A percentile compares a stretch with the other conserved stretches of the same genome.
phyloP scores from a whole-genome alignment of 140 eudicot species.

The Erigeron philadelphicus region DNA sequence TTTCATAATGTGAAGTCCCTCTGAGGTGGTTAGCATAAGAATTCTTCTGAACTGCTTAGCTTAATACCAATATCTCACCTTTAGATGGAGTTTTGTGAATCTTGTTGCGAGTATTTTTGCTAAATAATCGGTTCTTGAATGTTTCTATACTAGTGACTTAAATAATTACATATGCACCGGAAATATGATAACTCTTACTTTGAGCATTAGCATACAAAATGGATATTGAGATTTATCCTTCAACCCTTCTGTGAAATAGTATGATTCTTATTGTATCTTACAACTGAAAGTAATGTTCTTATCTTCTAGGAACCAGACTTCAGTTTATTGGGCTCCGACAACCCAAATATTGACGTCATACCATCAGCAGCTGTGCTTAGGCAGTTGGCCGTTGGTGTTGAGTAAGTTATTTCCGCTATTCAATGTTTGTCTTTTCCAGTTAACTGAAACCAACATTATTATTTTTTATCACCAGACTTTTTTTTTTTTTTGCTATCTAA shows the following conservation, averaged over 20 bases:
- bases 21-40: background rate
- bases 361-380: slow-evolving; percentile 59
- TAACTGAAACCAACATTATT: background rate
- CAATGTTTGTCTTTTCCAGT: slow-evolving; percentile 10
- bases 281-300: slow-evolving; percentile 22
- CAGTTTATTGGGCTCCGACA: slow-evolving; percentile 31
- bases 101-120: background rate
- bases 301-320: slow-evolving; percentile 50
- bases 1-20: slow-evolving; percentile 1
- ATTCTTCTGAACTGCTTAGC: background rate
- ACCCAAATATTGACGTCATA: slow-evolving; percentile 47
- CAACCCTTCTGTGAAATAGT: background rate
- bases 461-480: background rate
- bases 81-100: background rate
- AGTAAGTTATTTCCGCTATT: slow-evolving; percentile 50
- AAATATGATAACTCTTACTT: background rate
- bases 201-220: background rate
- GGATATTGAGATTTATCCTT: slow-evolving; percentile 5
- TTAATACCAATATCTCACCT: background rate
- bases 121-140: too few relatives aligned
- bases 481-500: background rate
- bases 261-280: background rate
- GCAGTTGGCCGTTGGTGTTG: slow-evolving; percentile 74
- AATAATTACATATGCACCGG: background rate
- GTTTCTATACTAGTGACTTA: background rate